Evolutionary conservation across 805 yeast genomes (phyloP).

Genomic region (Starmera pachycereana): DNA sequence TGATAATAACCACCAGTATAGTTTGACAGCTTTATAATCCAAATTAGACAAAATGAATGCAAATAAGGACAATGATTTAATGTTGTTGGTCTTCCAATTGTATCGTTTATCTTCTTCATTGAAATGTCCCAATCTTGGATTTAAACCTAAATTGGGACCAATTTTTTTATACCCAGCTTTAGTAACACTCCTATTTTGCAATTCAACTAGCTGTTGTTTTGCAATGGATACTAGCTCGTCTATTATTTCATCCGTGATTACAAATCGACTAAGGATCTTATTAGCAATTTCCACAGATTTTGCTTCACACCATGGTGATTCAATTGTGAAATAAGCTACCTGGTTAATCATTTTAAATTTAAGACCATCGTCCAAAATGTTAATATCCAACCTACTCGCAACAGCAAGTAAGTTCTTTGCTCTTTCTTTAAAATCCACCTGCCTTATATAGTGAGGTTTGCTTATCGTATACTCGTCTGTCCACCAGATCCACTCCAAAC

Average conservation of each 20-base stretch:
- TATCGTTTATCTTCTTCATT: conserved; percentile 5
- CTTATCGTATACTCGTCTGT: conserved; percentile 8
- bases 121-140: conserved; percentile 8
- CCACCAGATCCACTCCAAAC: conserved; percentile 9
- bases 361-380: not conserved
- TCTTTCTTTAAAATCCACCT: conserved; percentile 5
- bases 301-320: conserved; percentile 14
- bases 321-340: conserved; percentile 1
- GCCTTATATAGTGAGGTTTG: conserved; percentile 4
- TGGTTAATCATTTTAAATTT: not conserved
- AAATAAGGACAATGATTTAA: conserved; percentile 10
- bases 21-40: conserved; percentile 2
- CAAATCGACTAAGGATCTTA: not conserved
- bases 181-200: conserved; percentile 7
- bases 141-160: conserved; percentile 2
- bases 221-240: not conserved
- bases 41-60: conserved; percentile 2
- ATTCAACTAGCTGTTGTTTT: conserved; percentile 5
- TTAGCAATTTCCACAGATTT: not conserved
- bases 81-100: conserved; percentile 9
- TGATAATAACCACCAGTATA: conserved; percentile 17
- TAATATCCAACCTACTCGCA: not conserved
- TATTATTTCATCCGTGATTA: not conserved
- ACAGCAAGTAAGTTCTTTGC: conserved; percentile 2
- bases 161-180: conserved; percentile 14